Conservation (phyloP, 306 rosid genomes). For the Mimosa bimucronata region DNA sequence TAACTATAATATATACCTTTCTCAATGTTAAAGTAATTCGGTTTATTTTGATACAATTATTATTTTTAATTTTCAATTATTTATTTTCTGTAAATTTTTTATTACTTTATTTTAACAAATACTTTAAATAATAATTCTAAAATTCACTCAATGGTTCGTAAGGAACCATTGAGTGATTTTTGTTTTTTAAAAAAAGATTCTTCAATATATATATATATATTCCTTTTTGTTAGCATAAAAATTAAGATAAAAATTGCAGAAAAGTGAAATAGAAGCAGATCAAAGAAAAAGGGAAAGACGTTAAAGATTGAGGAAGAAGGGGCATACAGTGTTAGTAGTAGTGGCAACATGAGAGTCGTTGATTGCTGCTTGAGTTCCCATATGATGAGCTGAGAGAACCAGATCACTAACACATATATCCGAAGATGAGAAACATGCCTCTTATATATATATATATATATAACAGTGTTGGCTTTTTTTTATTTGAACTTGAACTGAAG, state of each 20-base stretch:
- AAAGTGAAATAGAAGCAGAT: neutral
- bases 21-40: neutral
- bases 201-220: too few species aligned
- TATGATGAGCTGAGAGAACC: neutral
- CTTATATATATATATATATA: neutral
- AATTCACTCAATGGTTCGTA: too few species aligned
- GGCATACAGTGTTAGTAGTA: neutral
- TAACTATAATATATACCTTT: neutral
- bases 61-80: too few species aligned
- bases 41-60: too few species aligned
- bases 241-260: neutral
- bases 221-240: too few species aligned
- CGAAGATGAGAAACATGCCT: neutral
- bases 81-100: too few species aligned
- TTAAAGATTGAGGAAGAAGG: neutral
- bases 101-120: too few species aligned
- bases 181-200: too few species aligned
- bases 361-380: neutral
- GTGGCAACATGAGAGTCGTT: neutral
- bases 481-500: too few species aligned
- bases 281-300: neutral
- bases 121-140: too few species aligned
- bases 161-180: too few species aligned
- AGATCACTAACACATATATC: neutral
- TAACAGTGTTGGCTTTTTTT: neutral